A percentile compares a stretch with the other conserved stretches of the same genome.
Conservation (phyloP, 2,329 filamentous ascomycete species). For the Fusarium miscanthi region DNA sequence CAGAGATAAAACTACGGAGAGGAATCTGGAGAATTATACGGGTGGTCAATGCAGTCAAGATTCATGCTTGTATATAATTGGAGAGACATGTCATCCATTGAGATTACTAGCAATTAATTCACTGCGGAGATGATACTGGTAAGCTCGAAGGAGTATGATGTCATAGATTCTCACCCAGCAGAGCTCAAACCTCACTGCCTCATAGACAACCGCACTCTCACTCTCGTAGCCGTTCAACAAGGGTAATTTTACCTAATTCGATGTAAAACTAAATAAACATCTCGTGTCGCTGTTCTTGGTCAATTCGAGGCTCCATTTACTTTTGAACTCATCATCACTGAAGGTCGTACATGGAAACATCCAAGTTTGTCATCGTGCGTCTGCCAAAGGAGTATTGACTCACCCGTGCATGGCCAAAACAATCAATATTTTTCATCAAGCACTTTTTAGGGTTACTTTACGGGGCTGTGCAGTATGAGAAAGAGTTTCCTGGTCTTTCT, state of each 20-base stretch:
- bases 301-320: accelerated
- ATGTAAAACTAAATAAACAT: accelerated
- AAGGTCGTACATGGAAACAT: background rate
- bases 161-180: background rate
- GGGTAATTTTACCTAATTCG: background rate
- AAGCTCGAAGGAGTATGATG: background rate
- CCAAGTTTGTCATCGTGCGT: background rate
- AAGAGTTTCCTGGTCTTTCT: background rate
- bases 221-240: background rate
- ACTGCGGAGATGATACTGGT: background rate
- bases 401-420: too few species aligned
- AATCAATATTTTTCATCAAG: background rate
- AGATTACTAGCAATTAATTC: too few species aligned
- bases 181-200: background rate
- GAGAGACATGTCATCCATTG: background rate
- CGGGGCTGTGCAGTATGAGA: background rate
- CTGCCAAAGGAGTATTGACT: background rate
- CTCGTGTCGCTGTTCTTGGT: accelerated
- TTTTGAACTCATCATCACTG: accelerated
- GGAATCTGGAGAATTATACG: background rate
- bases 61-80: background rate
- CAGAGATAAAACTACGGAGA: background rate
- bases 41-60: background rate
- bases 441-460: background rate
- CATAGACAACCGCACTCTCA: background rate